Base-by-base conservation (phyloP, 2,329 filamentous ascomycete species). In the Ustulina deusta region DNA sequence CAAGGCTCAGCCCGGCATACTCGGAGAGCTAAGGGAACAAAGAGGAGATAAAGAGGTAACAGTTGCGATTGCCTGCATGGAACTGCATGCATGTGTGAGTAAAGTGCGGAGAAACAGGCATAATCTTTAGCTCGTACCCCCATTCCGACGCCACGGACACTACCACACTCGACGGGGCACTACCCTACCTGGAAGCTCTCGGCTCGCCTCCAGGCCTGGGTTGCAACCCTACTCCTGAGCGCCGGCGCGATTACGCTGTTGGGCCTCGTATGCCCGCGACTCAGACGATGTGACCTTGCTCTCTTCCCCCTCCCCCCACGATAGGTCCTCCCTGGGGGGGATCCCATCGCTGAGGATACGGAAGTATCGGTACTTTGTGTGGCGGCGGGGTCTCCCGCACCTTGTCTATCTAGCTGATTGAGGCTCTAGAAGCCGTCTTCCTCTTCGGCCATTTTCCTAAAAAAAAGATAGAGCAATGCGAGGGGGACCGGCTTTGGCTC, bases 361-460 rank as follows among this genome's bases (percentile, higher is more conserved):
- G 29, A 58, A 46, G 52, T 69, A 54, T 71, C 64, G 44, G 78
- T 75, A 56, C 74, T 34, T 80, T 66, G 70, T 66, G 70, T 81
- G 69, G 79, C 78, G 49, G 79, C 78, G 32, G 74, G 72, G 60
- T 78, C 76, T 69, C 78, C 77, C 32, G 79, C 64, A 60, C 42
- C 34, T 40, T 51, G 61, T 56, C 65, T 78, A 76, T 48, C 69
- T 80, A 15, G 71, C 75, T 38, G 61, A 71, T 32, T 66, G 80
- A 46, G 78, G 78, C 34, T 81, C 80, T 69, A 74, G 75, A 49
- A 71, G n/a, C n/a, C n/a, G n/a, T 81, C 38, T 70, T 79, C 57
- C 71, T 79, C 25, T 75, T 78, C 54, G 77, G 77, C 22, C 76
- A 76, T 70, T 76, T 59, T 67, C 69, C 22, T 72, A 73, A 58